Evolutionary conservation across 345 rosid genomes (phyloP).

Genomic region (Arabis alpina): DNA sequence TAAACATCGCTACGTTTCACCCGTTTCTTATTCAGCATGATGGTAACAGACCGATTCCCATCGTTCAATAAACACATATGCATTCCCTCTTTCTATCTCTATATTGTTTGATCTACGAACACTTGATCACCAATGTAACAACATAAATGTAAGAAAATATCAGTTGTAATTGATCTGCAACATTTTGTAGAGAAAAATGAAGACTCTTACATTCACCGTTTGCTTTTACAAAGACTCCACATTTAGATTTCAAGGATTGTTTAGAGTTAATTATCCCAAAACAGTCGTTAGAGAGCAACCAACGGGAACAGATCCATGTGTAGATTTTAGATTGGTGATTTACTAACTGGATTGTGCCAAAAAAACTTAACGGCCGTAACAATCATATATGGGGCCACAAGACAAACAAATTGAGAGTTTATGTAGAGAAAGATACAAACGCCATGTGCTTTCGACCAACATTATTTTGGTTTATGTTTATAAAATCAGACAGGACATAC

Average conservation of each 20-base stretch:
- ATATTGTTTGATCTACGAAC: conserved; percentile 5
- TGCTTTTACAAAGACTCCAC: no score
- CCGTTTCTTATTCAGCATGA: conserved; percentile 1
- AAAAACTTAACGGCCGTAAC: conserved; percentile 36
- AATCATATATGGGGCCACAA: conserved; percentile 35
- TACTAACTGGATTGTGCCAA: conserved; percentile 23
- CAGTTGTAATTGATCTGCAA: conserved; percentile 20
- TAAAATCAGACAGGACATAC: conserved; percentile 35
- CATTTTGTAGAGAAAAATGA: conserved; percentile 10
- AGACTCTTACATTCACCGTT: neutral
- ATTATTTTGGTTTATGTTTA: conserved; percentile 19
- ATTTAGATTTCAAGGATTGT: no score
- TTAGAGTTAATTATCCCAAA: neutral
- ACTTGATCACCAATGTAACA: conserved; percentile 12
- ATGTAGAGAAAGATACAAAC: conserved; percentile 4
- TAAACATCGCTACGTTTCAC: neutral
- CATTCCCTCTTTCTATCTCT: neutral
- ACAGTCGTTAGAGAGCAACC: conserved; percentile 18
- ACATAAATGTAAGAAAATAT: conserved; percentile 22
- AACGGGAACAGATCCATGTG: conserved; percentile 30
- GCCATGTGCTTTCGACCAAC: conserved; percentile 43
- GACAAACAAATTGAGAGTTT: conserved; percentile 19
- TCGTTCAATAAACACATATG: conserved; percentile 25
- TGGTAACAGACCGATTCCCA: conserved; percentile 1
- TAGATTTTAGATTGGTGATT: conserved; percentile 16